Conservation (phyloP, 805 yeast species). For the Kuraishia hungarica region DNA sequence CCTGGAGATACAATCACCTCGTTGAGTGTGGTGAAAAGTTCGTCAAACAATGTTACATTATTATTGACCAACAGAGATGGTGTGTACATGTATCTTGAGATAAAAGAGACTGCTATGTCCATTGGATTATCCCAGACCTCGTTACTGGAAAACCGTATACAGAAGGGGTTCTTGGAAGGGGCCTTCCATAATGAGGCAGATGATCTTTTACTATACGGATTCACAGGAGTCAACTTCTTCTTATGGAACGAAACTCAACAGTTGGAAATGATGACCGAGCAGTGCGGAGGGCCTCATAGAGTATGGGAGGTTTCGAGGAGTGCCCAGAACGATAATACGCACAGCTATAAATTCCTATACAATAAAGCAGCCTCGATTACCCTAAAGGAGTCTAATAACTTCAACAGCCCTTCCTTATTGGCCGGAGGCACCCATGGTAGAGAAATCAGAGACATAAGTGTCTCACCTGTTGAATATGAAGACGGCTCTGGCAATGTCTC, state of each 20-base stretch:
- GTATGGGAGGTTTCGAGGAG: constrained; percentile 41
- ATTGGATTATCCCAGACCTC: constrained; percentile 15
- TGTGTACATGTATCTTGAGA: constrained; percentile 35
- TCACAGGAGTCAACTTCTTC: constrained; percentile 70
- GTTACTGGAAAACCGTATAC: constrained; percentile 50
- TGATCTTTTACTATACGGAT: constrained; percentile 65
- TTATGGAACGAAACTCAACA: constrained; percentile 77
- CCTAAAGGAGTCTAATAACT: constrained; percentile 23
- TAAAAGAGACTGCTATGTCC: constrained; percentile 8
- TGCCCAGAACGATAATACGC: neutral
- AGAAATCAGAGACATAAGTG: constrained; percentile 71
- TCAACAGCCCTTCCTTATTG: constrained; percentile 20
- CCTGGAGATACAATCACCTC: constrained; percentile 67
- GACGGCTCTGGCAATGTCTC: constrained; percentile 24
- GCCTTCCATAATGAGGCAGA: constrained; percentile 31
- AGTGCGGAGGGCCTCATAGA: constrained; percentile 91
- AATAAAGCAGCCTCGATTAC: constrained; percentile 47
- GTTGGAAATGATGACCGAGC: constrained; percentile 55
- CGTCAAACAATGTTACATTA: constrained; percentile 13
- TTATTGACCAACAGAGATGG: constrained; percentile 63
- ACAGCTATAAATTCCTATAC: constrained; percentile 38
- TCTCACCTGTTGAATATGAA: constrained; percentile 26
- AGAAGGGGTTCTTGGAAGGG: constrained; percentile 80
- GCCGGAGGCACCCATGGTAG: constrained; percentile 81
- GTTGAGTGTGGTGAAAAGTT: constrained; percentile 28